Evolutionary conservation across 2,329 filamentous ascomycete species (phyloP).

Genomic region (Verticillium dahliae): DNA sequence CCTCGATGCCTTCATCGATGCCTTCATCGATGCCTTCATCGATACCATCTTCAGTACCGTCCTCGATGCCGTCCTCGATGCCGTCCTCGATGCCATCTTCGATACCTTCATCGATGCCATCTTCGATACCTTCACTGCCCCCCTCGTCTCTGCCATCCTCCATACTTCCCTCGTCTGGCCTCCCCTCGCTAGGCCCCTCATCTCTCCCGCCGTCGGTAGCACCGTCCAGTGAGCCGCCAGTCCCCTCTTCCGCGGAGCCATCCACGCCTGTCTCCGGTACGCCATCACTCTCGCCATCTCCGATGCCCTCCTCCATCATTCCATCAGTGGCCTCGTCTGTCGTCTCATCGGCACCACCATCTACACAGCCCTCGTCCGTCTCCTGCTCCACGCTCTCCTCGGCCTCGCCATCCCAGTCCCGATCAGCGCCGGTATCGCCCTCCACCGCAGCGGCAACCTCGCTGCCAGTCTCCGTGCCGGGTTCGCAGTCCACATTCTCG

Average conservation of each 20-base stretch:
- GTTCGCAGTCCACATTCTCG: background rate
- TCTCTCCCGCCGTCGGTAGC: background rate
- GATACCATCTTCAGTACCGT: background rate
- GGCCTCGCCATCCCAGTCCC: background rate
- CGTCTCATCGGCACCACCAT: background rate
- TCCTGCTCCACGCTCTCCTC: background rate
- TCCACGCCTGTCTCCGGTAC: background rate
- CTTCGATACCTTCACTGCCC: too few species aligned
- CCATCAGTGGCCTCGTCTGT: background rate
- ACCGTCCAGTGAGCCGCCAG: background rate
- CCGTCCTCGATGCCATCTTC: too few species aligned
- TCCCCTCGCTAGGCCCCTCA: background rate
- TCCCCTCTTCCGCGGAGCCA: background rate
- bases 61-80: background rate
- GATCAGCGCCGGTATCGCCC: background rate
- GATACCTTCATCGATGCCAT: background rate
- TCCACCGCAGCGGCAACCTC: background rate
- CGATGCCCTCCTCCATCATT: background rate
- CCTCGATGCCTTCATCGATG: background rate
- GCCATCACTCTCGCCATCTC: background rate
- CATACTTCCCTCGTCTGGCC: background rate
- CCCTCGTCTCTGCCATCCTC: background rate
- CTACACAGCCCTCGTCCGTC: background rate
- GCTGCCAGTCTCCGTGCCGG: background rate
- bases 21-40: background rate